Evolutionary conservation across 805 yeast species (phyloP).

Genomic region (Wickerhamiella siamensis): DNA sequence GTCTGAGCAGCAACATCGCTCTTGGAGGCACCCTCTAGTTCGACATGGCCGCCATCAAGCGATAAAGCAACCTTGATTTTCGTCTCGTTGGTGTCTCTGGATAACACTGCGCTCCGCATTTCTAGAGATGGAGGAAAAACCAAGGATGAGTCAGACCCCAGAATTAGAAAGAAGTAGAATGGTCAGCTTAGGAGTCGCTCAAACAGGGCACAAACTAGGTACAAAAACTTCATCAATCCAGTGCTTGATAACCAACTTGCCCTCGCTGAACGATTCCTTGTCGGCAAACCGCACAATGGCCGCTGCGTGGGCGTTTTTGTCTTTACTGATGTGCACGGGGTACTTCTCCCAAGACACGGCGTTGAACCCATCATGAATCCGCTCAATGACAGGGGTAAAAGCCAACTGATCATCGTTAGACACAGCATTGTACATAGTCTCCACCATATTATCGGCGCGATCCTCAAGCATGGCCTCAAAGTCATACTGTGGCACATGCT

Average conservation of each 20-base stretch:
- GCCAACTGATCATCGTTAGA: constrained; percentile 14
- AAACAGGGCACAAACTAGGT: neutral
- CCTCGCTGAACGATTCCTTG: constrained; percentile 48
- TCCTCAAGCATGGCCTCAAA: constrained; percentile 11
- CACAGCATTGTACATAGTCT: constrained; percentile 11
- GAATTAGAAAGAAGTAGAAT: neutral
- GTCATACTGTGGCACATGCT: constrained; percentile 16
- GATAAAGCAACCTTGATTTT: constrained; percentile 74
- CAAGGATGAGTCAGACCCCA: neutral
- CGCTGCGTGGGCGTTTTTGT: constrained; percentile 67
- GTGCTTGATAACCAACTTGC: constrained; percentile 51
- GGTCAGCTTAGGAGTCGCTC: neutral
- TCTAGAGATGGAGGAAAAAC: neutral
- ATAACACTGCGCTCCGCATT: constrained; percentile 32
- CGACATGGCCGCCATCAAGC: constrained; percentile 72
- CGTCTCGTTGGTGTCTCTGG: constrained; percentile 81
- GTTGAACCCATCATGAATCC: constrained; percentile 45
- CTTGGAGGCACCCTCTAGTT: constrained; percentile 37
- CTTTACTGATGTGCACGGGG: constrained; percentile 52
- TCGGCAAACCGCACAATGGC: constrained; percentile 52
- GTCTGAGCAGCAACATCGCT: constrained; percentile 45
- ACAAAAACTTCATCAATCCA: constrained; percentile 36
- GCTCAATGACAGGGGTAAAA: constrained; percentile 29
- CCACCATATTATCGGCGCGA: constrained; percentile 18
- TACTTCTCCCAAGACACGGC: constrained; percentile 50